Base-by-base conservation (phyloP, 2,329 filamentous ascomycete species). In the Penicillium sclerotiorum region DNA sequence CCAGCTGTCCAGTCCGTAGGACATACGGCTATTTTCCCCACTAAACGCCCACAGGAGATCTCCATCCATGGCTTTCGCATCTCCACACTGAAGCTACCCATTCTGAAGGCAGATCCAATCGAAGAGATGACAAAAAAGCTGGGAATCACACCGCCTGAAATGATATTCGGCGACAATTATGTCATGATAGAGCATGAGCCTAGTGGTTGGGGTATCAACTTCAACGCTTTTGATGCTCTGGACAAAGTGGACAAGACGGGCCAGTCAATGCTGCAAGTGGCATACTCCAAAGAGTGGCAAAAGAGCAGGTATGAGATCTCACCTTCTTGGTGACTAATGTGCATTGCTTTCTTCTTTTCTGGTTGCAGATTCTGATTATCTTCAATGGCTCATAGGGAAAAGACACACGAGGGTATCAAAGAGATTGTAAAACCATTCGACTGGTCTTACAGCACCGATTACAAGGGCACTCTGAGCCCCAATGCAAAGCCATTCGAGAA, bases 91-190 rank as follows among this genome's bases (percentile, higher is more conserved):
- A 96, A 96, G 77, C 85, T 94, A 43, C 94, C 94, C 55, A 99
- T 99, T 71, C 88, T 95, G 61, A 96, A 96, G 72, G 85, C 92
- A 38, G 88, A 82, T 5, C 89, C 91, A 43, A 97, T 99, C 66
- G 91, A 96, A 66, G 83, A 83, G 30, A 89, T 99, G 84, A 86
- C 86, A 33, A 79, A 80, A 49, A 84, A 82, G 55, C 80, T 99
- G 46, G 86, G 86, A 23, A 96, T 99, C 66, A 85, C 93, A 15
- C 84, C 93, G 33, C 94, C 94, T 8, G 94, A 99, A 76, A 99
- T 99, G 94, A 99, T 99, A 58, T 99, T 99, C 68, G 94, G 94
- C 54, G 92, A 99, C 77, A 99, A 99, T 71, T 77, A 88, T 50
- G 86, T 95, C 33, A 76, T 83, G 6, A 80, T 99, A 52, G 78